Conservation (phyloP, 2,329 filamentous ascomycete species). For the Fusarium phyllophilum region DNA sequence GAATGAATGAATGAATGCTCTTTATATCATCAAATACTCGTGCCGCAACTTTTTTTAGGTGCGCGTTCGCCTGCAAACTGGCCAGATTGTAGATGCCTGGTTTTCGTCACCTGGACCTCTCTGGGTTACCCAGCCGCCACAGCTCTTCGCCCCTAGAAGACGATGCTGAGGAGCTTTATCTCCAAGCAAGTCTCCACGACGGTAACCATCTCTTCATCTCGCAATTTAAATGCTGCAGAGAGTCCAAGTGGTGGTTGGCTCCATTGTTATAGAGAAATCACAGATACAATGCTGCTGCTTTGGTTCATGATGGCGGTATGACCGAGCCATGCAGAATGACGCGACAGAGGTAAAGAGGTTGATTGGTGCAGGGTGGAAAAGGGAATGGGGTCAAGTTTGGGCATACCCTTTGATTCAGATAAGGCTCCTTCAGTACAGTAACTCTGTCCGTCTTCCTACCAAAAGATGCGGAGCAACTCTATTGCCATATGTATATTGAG, state of each 20-base stretch:
- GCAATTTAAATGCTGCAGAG: slow-evolving; percentile 46
- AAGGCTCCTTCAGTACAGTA: slow-evolving; percentile 24
- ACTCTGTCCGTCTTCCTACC: slow-evolving; percentile 44
- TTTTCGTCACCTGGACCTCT: slow-evolving; percentile 33
- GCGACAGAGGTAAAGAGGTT: slow-evolving; percentile 35
- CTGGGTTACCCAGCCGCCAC: slow-evolving; percentile 33
- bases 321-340: slow-evolving; percentile 31
- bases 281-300: slow-evolving; percentile 45
- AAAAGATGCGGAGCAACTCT: slow-evolving; percentile 29
- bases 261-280: slow-evolving; percentile 46
- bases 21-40: slow-evolving; percentile 41
- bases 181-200: slow-evolving; percentile 40
- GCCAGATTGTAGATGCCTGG: slow-evolving; percentile 39
- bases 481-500: slow-evolving; percentile 43
- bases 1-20: slow-evolving; percentile 27
- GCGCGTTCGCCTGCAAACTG: slow-evolving; percentile 35
- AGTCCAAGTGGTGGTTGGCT: slow-evolving; percentile 36
- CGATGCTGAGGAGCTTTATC: slow-evolving; percentile 33
- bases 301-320: slow-evolving; percentile 38
- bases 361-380: slow-evolving; percentile 29
- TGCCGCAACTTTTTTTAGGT: slow-evolving; percentile 38
- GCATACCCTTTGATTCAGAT: slow-evolving; percentile 49
- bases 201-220: slow-evolving; percentile 40
- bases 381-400: slow-evolving; percentile 41
- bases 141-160: slow-evolving; percentile 37